Evolutionary conservation across 257 asterid species (phyloP).

Genomic region (Nicotiana paniculata): DNA sequence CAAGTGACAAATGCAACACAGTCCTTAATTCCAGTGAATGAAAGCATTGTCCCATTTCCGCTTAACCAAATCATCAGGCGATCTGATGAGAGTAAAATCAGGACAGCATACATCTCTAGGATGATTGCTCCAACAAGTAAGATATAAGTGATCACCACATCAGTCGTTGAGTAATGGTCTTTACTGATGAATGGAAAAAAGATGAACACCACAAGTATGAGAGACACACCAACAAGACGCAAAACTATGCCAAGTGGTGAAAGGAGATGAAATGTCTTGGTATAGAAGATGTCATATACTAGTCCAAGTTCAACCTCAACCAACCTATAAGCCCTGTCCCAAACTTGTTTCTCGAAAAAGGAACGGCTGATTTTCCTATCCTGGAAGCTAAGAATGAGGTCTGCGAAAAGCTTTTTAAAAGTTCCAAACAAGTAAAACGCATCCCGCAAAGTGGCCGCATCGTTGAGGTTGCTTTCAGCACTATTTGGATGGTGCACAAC

Average conservation of each 20-base stretch:
- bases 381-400: slow-evolving; percentile 34
- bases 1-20: background rate
- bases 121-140: slow-evolving; percentile 19
- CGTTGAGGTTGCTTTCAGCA: background rate
- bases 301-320: slow-evolving; percentile 34
- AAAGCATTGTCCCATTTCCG: background rate
- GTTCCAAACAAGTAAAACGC: slow-evolving; percentile 20
- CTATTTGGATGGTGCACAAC: background rate
- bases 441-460: background rate
- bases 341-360: background rate
- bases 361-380: slow-evolving; percentile 16
- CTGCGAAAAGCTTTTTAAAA: slow-evolving; percentile 29
- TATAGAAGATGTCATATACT: slow-evolving; percentile 21
- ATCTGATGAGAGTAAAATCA: slow-evolving; percentile 7
- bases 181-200: slow-evolving; percentile 1
- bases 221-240: background rate
- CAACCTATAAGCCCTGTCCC: slow-evolving; percentile 20
- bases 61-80: slow-evolving; percentile 8
- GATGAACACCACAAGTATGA: background rate
- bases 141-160: slow-evolving; percentile 15
- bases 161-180: background rate
- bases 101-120: slow-evolving; percentile 16
- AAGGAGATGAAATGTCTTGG: slow-evolving; percentile 15
- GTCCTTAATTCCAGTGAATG: background rate
- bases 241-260: slow-evolving; percentile 1